phyloP scores from a whole-genome alignment of 2,329 filamentous ascomycete genomes.

The Trichoderma harzianum region DNA sequence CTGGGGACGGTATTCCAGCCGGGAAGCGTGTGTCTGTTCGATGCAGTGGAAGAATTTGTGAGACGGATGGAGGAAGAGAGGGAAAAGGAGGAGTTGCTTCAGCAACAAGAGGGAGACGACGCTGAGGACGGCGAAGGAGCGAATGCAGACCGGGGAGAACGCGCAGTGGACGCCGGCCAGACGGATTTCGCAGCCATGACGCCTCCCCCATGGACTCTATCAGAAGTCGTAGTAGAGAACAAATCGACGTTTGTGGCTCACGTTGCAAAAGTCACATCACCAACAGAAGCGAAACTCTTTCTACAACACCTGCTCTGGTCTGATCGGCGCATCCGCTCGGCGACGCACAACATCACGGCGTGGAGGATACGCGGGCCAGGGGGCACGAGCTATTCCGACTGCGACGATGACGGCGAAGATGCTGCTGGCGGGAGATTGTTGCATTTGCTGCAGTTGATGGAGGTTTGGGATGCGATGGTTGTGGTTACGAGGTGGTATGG shows the following conservation, averaged over 20 bases:
- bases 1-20: conserved; percentile 65
- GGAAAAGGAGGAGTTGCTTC: conserved; percentile 24
- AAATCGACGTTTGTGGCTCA: conserved; percentile 87
- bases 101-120: conserved; percentile 24
- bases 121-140: conserved; percentile 20
- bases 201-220: conserved; percentile 66
- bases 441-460: conserved; percentile 92
- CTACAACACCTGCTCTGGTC: conserved; percentile 73
- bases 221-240: conserved; percentile 70
- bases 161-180: conserved; percentile 18
- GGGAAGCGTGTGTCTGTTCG: conserved; percentile 82
- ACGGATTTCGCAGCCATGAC: conserved; percentile 28
- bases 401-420: conserved; percentile 92
- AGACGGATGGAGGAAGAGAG: conserved; percentile 38
- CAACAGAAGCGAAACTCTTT: conserved; percentile 66
- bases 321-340: conserved; percentile 79
- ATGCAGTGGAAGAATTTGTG: conserved; percentile 75
- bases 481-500: conserved; percentile 96
- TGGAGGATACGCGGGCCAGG: conserved; percentile 71
- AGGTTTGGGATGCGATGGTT: conserved; percentile 87
- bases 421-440: conserved; percentile 83
- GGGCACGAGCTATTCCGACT: conserved; percentile 70
- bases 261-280: conserved; percentile 64
- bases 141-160: conserved; percentile 18
- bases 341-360: conserved; percentile 93